Percentiles rank a stretch among this genome's conserved stretches.
Evolutionary conservation across 768 basidiomycete species (phyloP).

Genomic region (Phaffia tasmanica): DNA sequence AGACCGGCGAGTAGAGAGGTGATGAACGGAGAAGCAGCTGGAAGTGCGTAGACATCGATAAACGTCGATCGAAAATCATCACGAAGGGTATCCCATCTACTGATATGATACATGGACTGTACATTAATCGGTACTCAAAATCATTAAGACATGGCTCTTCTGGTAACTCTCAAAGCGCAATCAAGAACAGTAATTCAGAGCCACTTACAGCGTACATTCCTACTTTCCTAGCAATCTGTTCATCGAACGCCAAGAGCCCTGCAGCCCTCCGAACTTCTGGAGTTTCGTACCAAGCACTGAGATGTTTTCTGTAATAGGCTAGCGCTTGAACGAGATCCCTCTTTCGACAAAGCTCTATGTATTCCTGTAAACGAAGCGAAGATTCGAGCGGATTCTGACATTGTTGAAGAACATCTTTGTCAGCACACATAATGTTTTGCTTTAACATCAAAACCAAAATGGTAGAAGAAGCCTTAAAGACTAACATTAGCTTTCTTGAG

Average conservation of each 20-base stretch:
- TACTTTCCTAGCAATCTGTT: constrained; percentile 49
- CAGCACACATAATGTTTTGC: background rate
- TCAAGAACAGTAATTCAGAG: background rate
- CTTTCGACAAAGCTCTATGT: constrained; percentile 74
- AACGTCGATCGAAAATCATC: constrained; percentile 74
- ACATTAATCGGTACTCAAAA: background rate
- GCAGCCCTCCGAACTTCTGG: constrained; percentile 64
- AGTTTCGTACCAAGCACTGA: constrained; percentile 63
- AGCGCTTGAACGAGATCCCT: constrained; percentile 64
- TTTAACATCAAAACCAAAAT: background rate
- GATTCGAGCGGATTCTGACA: constrained; percentile 86
- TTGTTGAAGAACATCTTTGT: background rate
- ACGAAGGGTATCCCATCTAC: constrained; percentile 64
- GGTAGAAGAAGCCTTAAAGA: background rate
- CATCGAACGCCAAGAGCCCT: constrained; percentile 59
- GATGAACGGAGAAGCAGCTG: constrained; percentile 73
- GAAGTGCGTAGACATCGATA: constrained; percentile 74
- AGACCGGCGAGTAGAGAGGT: constrained; percentile 85
- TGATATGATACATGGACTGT: constrained; percentile 70
- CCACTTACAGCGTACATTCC: constrained; percentile 62
- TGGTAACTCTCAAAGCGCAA: background rate
- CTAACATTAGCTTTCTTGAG: constrained; percentile 79
- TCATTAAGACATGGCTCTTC: background rate
- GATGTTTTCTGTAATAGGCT: constrained; percentile 66
- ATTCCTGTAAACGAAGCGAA: constrained; percentile 88